Evolutionary conservation across 2,329 filamentous ascomycete genomes (phyloP).

Genomic region (Chaetothyriales sp.): DNA sequence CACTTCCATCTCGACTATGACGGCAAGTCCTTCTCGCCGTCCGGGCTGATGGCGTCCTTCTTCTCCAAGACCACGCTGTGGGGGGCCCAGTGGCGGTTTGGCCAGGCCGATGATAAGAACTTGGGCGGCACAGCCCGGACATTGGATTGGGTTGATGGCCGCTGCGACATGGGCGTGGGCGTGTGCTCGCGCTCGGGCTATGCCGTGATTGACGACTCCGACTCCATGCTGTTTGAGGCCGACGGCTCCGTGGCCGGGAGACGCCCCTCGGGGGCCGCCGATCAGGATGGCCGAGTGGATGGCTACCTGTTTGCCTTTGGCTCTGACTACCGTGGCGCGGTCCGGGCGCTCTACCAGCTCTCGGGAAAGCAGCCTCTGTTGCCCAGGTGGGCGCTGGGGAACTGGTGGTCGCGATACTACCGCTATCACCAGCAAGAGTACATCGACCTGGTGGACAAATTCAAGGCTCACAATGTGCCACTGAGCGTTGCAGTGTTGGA

Average conservation of each 20-base stretch:
- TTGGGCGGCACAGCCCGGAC: conserved; percentile 39
- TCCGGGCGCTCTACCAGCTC: conserved; percentile 40
- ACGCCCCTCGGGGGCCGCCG: conserved; percentile 21
- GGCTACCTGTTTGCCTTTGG: conserved; percentile 48
- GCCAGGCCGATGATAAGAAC: conserved; percentile 26
- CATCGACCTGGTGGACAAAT: conserved; percentile 41
- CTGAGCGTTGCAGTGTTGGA: conserved; percentile 47
- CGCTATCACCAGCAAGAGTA: conserved; percentile 43
- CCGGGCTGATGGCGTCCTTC: conserved; percentile 34
- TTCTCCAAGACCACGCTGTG: conserved; percentile 26
- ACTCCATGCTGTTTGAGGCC: conserved; percentile 41
- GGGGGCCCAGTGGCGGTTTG: conserved; percentile 38
- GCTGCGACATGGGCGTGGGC: conserved; percentile 35
- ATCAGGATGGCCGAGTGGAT: conserved; percentile 31
- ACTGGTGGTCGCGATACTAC: conserved; percentile 53
- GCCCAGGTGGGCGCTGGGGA: conserved; percentile 44
- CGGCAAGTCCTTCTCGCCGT: conserved; percentile 38
- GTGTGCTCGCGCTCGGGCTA: conserved; percentile 38
- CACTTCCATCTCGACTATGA: conserved; percentile 44
- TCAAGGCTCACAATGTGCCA: conserved; percentile 37
- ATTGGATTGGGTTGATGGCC: conserved; percentile 39
- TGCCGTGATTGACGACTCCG: conserved; percentile 39
- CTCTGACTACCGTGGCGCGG: conserved; percentile 39
- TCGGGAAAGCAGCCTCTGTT: conserved; percentile 42
- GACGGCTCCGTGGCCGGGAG: conserved; percentile 39